phyloP scores from a whole-genome alignment of 2,329 filamentous ascomycete species.

The Neurospora crassa region DNA sequence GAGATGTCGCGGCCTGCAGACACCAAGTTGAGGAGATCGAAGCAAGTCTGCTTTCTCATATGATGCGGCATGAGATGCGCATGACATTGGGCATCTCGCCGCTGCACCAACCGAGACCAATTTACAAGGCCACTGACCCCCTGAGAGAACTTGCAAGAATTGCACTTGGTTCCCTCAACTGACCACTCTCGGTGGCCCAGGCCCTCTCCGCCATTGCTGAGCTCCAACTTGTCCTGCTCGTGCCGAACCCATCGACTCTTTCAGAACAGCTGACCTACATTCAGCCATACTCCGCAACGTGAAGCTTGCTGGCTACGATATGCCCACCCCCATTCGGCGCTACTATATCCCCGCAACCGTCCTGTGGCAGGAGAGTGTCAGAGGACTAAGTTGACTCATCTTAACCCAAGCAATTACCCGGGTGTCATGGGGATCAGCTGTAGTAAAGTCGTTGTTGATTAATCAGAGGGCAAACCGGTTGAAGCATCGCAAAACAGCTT shows the following conservation, averaged over 20 bases:
- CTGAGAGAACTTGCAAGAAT: neutral
- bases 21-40: constrained; percentile 61
- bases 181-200: neutral
- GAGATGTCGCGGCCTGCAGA: constrained; percentile 58
- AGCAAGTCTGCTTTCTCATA: constrained; percentile 60
- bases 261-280: constrained; percentile 73
- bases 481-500: neutral
- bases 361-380: neutral
- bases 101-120: neutral
- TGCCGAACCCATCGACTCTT: constrained; percentile 44
- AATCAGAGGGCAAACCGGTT: neutral
- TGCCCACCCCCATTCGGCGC: constrained; percentile 78
- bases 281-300: constrained; percentile 76
- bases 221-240: constrained; percentile 41
- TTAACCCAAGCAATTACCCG: neutral
- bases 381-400: neutral
- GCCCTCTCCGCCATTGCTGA: constrained; percentile 47
- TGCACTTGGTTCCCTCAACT: too few relatives aligned
- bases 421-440: neutral
- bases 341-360: constrained; percentile 65
- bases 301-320: constrained; percentile 56
- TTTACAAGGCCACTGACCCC: neutral
- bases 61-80: neutral
- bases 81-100: neutral
- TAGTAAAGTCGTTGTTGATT: neutral